phyloP scores from a whole-genome alignment of 169 alveolate genomes.

The Cryptosporidium xiaoi region DNA sequence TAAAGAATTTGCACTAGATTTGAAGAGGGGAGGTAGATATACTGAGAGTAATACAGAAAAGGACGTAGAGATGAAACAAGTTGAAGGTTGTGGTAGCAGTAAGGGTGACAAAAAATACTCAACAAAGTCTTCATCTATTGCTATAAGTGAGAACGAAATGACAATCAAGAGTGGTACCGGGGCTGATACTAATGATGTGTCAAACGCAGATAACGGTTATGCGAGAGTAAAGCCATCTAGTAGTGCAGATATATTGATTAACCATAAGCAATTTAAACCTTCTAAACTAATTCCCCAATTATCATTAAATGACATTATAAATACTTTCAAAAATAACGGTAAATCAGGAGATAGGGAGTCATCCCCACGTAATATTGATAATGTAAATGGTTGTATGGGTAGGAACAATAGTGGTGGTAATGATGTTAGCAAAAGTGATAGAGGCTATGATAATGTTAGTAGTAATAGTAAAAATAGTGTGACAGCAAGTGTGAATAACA shows the following conservation, averaged over 20 bases:
- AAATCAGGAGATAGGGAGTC: not conserved
- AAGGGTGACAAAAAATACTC: not conserved
- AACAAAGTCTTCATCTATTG: not conserved
- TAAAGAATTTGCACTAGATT: conserved; percentile 21
- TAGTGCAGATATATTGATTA: too few species aligned
- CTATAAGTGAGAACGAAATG: not conserved
- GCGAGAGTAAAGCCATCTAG: too few species aligned
- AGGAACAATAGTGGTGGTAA: not conserved
- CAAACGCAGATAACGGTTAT: not conserved
- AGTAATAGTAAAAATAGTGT: not conserved
- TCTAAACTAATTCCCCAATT: conserved; percentile 7
- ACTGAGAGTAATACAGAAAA: not conserved
- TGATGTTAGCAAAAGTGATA: too few species aligned
- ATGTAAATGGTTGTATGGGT: not conserved
- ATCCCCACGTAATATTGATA: not conserved
- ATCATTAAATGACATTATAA: conserved; percentile 14
- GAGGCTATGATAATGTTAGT: not conserved
- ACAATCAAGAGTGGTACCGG: not conserved
- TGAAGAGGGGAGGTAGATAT: not conserved
- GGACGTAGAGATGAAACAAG: not conserved
- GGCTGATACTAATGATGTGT: not conserved
- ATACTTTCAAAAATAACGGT: not conserved
- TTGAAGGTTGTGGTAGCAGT: not conserved
- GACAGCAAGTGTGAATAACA: not conserved
- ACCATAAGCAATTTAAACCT: not conserved